A percentile compares a stretch with the other conserved stretches of the same genome.
Evolutionary conservation across 148 eudicot genomes (phyloP).

Genomic region (Dianthus caryophyllus): DNA sequence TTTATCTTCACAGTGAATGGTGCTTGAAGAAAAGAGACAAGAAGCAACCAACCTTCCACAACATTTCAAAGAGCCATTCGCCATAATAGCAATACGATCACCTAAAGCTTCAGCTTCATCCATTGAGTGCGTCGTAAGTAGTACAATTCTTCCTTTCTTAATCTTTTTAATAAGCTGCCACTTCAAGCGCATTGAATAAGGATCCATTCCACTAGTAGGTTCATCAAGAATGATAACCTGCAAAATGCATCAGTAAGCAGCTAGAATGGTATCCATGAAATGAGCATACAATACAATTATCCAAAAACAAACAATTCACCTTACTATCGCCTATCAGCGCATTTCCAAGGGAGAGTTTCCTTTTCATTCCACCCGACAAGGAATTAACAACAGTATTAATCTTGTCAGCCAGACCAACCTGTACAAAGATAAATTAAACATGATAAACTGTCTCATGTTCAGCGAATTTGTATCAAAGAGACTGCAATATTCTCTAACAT

Average conservation of each 20-base stretch:
- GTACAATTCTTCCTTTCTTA: slow-evolving; percentile 86
- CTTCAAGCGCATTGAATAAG: slow-evolving; percentile 97
- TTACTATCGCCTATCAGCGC: slow-evolving; percentile 94
- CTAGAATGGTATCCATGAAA: slow-evolving; percentile 4
- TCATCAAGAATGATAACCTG: slow-evolving; percentile 94
- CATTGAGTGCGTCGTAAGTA: slow-evolving; percentile 97
- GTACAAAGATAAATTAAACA: slow-evolving; percentile 17
- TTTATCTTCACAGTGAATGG: background rate
- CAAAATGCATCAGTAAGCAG: slow-evolving; percentile 15
- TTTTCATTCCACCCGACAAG: slow-evolving; percentile 98
- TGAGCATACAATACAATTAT: slow-evolving; percentile 7
- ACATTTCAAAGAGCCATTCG: slow-evolving; percentile 89
- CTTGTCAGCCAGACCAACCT: slow-evolving; percentile 98
- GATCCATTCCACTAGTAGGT: slow-evolving; percentile 99
- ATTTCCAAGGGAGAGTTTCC: slow-evolving; percentile 90
- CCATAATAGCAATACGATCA: slow-evolving; percentile 99
- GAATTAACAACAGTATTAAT: slow-evolving; percentile 68
- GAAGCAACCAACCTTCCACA: slow-evolving; percentile 70
- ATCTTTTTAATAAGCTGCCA: slow-evolving; percentile 90
- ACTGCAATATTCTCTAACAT: background rate
- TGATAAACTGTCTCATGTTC: background rate
- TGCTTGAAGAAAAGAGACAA: slow-evolving; percentile 11
- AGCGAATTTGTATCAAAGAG: background rate
- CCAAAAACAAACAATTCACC: slow-evolving; percentile 36
- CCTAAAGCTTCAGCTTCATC: slow-evolving; percentile 98